Conservation (phyloP, 2,329 filamentous ascomycete genomes). For the Ceratocystis variospora region DNA sequence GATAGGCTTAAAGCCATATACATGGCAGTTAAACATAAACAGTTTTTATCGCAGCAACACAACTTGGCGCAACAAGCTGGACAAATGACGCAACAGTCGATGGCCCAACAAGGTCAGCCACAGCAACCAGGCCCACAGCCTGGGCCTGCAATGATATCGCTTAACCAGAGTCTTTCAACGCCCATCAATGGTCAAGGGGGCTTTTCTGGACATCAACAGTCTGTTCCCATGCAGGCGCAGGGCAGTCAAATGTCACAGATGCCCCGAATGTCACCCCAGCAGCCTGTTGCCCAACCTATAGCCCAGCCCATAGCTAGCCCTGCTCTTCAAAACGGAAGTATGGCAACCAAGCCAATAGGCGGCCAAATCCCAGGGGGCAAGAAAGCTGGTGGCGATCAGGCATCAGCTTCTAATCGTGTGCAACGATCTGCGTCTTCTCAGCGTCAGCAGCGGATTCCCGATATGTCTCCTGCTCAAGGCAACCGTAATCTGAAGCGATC, state of each 20-base stretch:
- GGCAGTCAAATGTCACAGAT: conserved; percentile 8
- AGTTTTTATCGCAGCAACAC: conserved; percentile 25
- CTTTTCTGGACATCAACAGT: neutral
- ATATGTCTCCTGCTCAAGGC: conserved; percentile 28
- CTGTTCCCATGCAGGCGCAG: conserved; percentile 2
- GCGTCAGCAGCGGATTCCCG: conserved; percentile 19
- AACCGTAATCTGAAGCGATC: conserved; percentile 39
- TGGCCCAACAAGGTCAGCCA: conserved; percentile 20
- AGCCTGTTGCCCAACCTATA: neutral
- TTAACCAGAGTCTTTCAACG: neutral
- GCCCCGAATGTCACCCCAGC: conserved; percentile 20
- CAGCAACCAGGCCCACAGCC: conserved; percentile 11
- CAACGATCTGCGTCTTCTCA: conserved; percentile 22
- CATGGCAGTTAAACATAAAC: neutral
- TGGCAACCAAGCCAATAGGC: conserved; percentile 7
- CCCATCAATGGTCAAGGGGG: neutral
- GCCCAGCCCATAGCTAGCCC: neutral
- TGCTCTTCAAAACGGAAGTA: conserved; percentile 26
- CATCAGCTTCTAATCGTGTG: conserved; percentile 21
- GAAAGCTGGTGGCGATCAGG: neutral
- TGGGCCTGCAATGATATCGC: neutral
- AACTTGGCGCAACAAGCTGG: conserved; percentile 23
- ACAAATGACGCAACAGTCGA: conserved; percentile 23
- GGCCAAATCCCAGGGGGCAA: neutral
- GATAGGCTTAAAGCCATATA: neutral